A percentile compares a stretch with the other conserved stretches of the same genome.
These are phyloP conservation scores for Podila horticola DNA, from an alignment of 192 early-diverging fungal genomes.

Conservation along the genomic window DNA sequence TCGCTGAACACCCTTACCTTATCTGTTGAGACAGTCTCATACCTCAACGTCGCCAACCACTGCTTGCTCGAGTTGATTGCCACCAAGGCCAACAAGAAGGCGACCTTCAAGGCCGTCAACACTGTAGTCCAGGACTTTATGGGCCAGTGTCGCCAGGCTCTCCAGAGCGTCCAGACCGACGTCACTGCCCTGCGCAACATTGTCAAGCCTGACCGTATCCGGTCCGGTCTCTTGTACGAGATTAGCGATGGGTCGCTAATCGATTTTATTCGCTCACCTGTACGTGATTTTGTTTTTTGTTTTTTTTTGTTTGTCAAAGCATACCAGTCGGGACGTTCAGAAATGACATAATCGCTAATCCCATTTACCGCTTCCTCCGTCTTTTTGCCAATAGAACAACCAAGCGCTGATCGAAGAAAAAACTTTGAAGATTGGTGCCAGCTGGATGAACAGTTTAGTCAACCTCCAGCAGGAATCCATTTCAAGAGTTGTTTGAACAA, in stretches of 20 bases:
- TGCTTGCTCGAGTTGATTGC: conserved; percentile 35
- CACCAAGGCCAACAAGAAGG: conserved; percentile 44
- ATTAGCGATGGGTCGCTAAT: conserved; percentile 43
- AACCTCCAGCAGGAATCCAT: conserved; percentile 36
- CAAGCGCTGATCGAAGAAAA: conserved; percentile 43
- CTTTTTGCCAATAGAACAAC: conserved; percentile 15
- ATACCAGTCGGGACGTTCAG: too few relatives aligned
- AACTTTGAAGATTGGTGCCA: conserved; percentile 38
- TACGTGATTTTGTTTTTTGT: conserved; percentile 7
- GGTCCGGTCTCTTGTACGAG: conserved; percentile 38
- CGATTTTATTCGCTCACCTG: conserved; percentile 42
- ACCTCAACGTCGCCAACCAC: conserved; percentile 42
- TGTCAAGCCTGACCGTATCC: conserved; percentile 37
- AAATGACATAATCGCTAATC: neutral
- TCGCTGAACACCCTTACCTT: conserved; percentile 24
- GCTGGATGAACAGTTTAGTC: conserved; percentile 47
- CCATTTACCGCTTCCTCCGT: neutral
- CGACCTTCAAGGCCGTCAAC: conserved; percentile 32
- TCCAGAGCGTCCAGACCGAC: conserved; percentile 30
- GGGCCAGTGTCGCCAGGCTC: conserved; percentile 31
- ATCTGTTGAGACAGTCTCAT: conserved; percentile 34
- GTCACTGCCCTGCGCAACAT: conserved; percentile 28
- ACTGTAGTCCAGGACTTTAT: conserved; percentile 39
- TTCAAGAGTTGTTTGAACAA: conserved; percentile 24
- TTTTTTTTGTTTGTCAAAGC: neutral